phyloP scores from a whole-genome alignment of 441 rosid genomes.

The Sinapis alba region DNA sequence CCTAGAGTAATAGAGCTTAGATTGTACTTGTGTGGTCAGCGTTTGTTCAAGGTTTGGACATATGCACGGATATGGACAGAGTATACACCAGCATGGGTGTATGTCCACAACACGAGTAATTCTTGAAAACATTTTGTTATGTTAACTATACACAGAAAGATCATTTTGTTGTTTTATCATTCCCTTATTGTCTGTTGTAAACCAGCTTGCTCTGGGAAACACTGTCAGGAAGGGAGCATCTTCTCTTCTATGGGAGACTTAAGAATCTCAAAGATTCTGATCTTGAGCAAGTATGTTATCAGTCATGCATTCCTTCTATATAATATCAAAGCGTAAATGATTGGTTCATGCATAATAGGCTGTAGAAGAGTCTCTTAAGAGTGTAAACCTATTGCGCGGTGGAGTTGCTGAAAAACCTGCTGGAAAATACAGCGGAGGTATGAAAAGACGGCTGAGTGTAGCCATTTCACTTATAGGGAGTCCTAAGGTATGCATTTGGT shows the following conservation, averaged over 20 bases:
- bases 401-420: conserved; percentile 84
- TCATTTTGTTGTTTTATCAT: neutral
- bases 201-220: conserved; percentile 88
- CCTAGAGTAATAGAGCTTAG: neutral
- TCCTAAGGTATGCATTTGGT: conserved; percentile 58
- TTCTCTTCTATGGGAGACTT: conserved; percentile 87
- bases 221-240: conserved; percentile 88
- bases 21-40: conserved; percentile 47
- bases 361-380: conserved; percentile 80
- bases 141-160: neutral
- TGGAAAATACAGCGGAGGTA: conserved; percentile 93
- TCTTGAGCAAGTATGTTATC: conserved; percentile 54
- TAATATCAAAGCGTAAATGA: too few species aligned
- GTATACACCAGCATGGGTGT: conserved; percentile 89
- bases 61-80: conserved; percentile 66
- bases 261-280: conserved; percentile 76
- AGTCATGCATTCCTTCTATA: neutral
- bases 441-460: conserved; percentile 94
- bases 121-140: neutral
- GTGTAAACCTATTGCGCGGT: conserved; percentile 66
- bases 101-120: conserved; percentile 92
- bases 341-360: conserved; percentile 45
- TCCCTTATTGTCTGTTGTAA: neutral
- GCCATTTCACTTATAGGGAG: conserved; percentile 88
- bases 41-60: conserved; percentile 67